A percentile compares a stretch with the other conserved stretches of the same genome.
phyloP scores from a whole-genome alignment of 257 asterid genomes.

The Capsicum chinense region DNA sequence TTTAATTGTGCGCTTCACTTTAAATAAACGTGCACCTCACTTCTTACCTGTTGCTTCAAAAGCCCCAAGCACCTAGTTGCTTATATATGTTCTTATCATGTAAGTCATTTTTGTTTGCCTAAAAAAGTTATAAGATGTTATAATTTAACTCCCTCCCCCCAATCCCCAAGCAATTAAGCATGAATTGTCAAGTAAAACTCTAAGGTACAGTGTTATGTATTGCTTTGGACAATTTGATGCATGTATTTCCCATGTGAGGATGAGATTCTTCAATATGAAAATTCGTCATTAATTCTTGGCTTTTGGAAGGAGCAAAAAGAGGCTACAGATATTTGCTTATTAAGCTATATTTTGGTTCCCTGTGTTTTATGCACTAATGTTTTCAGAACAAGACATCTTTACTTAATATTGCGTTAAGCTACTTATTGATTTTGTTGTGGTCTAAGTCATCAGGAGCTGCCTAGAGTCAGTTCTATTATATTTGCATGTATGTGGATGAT shows the following conservation, averaged over 20 bases:
- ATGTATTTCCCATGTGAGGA: neutral
- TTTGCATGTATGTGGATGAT: neutral
- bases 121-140: neutral
- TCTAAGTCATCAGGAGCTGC: neutral
- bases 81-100: neutral
- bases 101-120: neutral
- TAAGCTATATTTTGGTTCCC: neutral
- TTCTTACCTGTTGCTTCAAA: neutral
- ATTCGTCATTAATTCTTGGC: neutral
- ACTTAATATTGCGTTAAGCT: neutral
- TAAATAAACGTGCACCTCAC: neutral
- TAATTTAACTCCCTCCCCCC: neutral
- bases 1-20: neutral
- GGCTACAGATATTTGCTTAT: neutral
- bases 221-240: neutral
- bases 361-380: neutral
- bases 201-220: neutral
- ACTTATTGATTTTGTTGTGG: slow-evolving; percentile 4
- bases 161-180: neutral
- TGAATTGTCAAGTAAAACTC: neutral
- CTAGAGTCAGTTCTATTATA: neutral
- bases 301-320: neutral
- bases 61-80: neutral
- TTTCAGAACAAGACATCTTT: neutral
- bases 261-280: neutral